A percentile compares a stretch with the other conserved stretches of the same genome.
Conservation (phyloP, 1,139 yeast species). For the Tardiomyces digboiensis region DNA sequence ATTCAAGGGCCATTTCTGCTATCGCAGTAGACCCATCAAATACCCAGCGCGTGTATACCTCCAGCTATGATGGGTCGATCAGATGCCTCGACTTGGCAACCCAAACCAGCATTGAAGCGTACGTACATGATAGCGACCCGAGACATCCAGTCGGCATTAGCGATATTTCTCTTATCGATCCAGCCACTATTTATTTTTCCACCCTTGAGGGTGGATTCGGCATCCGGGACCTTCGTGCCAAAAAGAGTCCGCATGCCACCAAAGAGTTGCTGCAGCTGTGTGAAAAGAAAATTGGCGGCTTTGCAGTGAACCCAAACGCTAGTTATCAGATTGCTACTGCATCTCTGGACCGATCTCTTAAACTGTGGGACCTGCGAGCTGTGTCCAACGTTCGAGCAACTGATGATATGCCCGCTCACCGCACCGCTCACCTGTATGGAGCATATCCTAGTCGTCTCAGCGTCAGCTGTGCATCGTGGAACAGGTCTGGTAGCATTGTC, state of each 20-base stretch:
- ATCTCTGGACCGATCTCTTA: conserved; percentile 74
- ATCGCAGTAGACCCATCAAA: conserved; percentile 44
- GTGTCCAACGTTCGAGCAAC: conserved; percentile 34
- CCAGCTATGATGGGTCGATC: conserved; percentile 83
- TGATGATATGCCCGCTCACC: conserved; percentile 30
- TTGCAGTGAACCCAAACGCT: conserved; percentile 62
- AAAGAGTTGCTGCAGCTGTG: conserved; percentile 47
- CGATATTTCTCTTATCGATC: conserved; percentile 49
- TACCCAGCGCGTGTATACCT: conserved; percentile 50
- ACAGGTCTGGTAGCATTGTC: conserved; percentile 60
- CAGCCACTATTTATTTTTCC: conserved; percentile 55
- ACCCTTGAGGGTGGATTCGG: conserved; percentile 76
- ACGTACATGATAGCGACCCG: conserved; percentile 20
- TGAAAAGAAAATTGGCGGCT: conserved; percentile 88
- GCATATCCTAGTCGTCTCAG: conserved; percentile 66
- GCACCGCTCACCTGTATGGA: conserved; percentile 49
- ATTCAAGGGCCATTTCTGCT: conserved; percentile 63
- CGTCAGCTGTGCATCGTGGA: conserved; percentile 84
- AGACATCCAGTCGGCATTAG: conserved; percentile 29
- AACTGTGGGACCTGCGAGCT: conserved; percentile 78
- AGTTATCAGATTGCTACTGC: conserved; percentile 65
- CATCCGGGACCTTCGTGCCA: conserved; percentile 54
- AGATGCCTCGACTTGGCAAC: conserved; percentile 59
- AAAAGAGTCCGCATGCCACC: conserved; percentile 10
- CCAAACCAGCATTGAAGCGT: conserved; percentile 45